Percentiles rank a stretch among this genome's conserved stretches.
Conservation (phyloP, 176 grass and related monocot species). For the Otatea glauca region DNA sequence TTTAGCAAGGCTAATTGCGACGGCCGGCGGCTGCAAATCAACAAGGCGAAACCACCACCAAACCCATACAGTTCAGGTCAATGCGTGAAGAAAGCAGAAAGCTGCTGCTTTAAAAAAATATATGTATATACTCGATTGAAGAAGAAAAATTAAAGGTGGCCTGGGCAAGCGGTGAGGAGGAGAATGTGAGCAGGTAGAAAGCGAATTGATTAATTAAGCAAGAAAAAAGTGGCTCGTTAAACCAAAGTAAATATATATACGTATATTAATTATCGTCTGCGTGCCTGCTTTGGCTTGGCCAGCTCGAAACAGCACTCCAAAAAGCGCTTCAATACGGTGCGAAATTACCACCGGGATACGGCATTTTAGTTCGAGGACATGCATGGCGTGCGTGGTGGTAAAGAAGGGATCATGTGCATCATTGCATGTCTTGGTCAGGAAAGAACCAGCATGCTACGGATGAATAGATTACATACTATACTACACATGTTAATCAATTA, state of each 20-base stretch:
- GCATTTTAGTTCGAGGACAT: background rate
- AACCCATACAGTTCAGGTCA: slow-evolving; percentile 24
- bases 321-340: slow-evolving; percentile 32
- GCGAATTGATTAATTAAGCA: background rate
- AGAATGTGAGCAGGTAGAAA: slow-evolving; percentile 9
- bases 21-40: slow-evolving; percentile 11
- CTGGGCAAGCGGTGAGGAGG: background rate
- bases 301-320: slow-evolving; percentile 25
- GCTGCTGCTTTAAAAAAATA: background rate
- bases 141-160: background rate
- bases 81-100: slow-evolving; percentile 36
- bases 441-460: slow-evolving; percentile 28
- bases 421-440: slow-evolving; percentile 1
- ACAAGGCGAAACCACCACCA: background rate
- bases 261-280: background rate
- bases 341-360: slow-evolving; percentile 49
- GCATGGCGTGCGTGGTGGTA: background rate
- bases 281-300: slow-evolving; percentile 39
- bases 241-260: background rate
- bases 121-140: background rate
- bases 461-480: background rate
- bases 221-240: background rate
- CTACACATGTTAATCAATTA: background rate
- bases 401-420: background rate
- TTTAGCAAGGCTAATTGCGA: slow-evolving; percentile 21